A percentile compares a stretch with the other conserved stretches of the same genome.
phyloP scores from a whole-genome alignment of 352 stramenopile species.

The Phytophthora quininea region DNA sequence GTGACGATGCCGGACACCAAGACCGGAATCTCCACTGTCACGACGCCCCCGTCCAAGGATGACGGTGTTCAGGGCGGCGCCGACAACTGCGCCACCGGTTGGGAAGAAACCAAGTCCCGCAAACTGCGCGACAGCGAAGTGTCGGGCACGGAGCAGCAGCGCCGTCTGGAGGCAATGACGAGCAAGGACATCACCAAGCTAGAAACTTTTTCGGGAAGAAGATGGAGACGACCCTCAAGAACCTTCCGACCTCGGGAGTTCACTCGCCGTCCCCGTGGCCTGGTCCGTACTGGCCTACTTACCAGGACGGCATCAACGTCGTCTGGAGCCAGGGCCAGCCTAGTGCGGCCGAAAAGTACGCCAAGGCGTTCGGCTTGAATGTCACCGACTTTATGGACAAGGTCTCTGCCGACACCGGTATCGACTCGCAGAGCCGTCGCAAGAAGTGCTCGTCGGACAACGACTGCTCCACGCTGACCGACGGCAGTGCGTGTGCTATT shows the following conservation, averaged over 20 bases:
- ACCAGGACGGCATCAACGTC: constrained; percentile 56
- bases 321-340: constrained; percentile 19
- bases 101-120: neutral
- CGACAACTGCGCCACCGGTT: neutral
- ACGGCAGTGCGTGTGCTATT: constrained; percentile 17
- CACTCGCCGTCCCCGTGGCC: neutral
- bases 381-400: constrained; percentile 32
- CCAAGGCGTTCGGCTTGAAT: constrained; percentile 32
- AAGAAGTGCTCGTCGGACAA: constrained; percentile 14
- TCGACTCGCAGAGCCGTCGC: constrained; percentile 16
- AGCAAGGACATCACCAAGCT: neutral
- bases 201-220: neutral
- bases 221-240: constrained; percentile 3
- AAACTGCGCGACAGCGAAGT: neutral
- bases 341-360: constrained; percentile 40
- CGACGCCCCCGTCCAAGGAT: no score
- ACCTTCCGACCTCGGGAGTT: constrained; percentile 6
- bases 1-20: neutral
- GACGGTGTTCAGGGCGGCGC: no score
- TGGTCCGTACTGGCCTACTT: constrained; percentile 45
- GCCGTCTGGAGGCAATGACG: neutral
- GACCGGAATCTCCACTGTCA: no score
- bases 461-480: constrained; percentile 17
- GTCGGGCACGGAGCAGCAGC: neutral
- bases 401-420: constrained; percentile 22